Evolutionary conservation across 1,284 basidiomycete genomes (phyloP), one percentile per base, ranked within the genome.

Genomic region (Malassezia obtusa): DNA sequence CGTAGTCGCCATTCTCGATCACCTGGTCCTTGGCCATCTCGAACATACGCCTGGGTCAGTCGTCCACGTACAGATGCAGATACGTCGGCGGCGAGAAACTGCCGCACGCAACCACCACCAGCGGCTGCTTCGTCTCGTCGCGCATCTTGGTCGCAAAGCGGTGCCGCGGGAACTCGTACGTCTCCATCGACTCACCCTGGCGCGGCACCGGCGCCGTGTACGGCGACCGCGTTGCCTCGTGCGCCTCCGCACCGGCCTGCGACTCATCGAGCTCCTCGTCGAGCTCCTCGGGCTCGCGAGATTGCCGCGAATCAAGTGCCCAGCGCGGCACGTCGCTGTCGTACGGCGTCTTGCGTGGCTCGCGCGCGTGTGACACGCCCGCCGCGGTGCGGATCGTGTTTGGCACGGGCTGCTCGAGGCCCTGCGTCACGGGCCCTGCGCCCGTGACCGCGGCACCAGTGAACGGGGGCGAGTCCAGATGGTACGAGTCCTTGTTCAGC

Each of bases 11-110:
- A 66, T 87, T 87, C 71, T 94, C 90, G 49, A 89, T 81, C 54
- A 89, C 83, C 68, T 89, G 90, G 77, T 95, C 90, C 76, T 86
- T 87, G 52, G 90, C 90, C 90, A 95, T 94, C 75, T 94, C 90
- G 76, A 94, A 95, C 87, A 95, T 94, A 54, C 90, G 86, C 33
- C 88, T 83, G 69, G 85, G 44, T 26, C 38, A 84, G 86, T 21
- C 9, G 19, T 2, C 15, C 19, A 52, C 68, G 49, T 39, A 74
- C 71, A 80, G 62, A 59, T 80, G 79, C 30, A 80, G 75, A 59
- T 80, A 80, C 1, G 79, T 80, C 5, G 79, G 79, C 1, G 79
- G 79, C 0, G 78, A 79, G 71, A 80, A 80, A 21, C 77, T 78
- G 19, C 79, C 79, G 60, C 79, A 80, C 0, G 79, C 79, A 28